Evolutionary conservation across 495 filamentous ascomycete genomes (phyloP).

Genomic region (Mycothermus thermophilus): DNA sequence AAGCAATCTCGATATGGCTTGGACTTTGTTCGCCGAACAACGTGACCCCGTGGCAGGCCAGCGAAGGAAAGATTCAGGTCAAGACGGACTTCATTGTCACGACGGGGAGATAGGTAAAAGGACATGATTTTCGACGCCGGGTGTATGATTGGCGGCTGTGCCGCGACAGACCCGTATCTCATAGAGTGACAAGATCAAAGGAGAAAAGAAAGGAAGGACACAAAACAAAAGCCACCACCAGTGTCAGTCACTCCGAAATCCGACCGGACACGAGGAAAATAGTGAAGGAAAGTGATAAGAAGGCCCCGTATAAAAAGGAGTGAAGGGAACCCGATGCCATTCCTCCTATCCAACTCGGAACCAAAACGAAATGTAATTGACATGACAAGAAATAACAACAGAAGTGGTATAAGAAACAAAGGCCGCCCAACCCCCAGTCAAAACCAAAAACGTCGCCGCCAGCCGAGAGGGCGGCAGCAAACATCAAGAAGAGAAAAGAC

Average conservation of each 20-base stretch:
- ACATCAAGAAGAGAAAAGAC: background rate
- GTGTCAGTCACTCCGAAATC: too few relatives aligned
- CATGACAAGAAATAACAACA: background rate
- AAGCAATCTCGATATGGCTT: too few relatives aligned
- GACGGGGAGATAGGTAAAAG: background rate
- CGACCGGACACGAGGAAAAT: too few relatives aligned
- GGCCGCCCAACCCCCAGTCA: background rate
- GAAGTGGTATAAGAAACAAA: conserved; percentile 7
- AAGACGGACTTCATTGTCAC: conserved; percentile 11
- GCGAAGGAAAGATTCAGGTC: conserved; percentile 8
- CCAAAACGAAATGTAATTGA: background rate
- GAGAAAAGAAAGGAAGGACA: too few relatives aligned
- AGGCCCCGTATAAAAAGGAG: too few relatives aligned
- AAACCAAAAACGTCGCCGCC: background rate
- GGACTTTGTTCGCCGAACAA: conserved; percentile 2
- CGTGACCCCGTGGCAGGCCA: background rate
- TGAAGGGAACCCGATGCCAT: background rate
- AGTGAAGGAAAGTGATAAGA: too few relatives aligned
- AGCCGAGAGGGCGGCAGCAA: background rate
- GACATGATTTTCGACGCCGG: too few relatives aligned
- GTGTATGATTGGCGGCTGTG: too few relatives aligned
- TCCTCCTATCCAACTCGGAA: too few relatives aligned
- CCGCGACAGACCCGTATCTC: too few relatives aligned
- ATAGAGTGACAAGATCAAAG: too few relatives aligned
- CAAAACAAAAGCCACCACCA: too few relatives aligned